Evolutionary conservation across 2,329 filamentous ascomycete genomes (phyloP), one percentile per base, ranked within the genome.

Genomic region (Westerdykella sp.): DNA sequence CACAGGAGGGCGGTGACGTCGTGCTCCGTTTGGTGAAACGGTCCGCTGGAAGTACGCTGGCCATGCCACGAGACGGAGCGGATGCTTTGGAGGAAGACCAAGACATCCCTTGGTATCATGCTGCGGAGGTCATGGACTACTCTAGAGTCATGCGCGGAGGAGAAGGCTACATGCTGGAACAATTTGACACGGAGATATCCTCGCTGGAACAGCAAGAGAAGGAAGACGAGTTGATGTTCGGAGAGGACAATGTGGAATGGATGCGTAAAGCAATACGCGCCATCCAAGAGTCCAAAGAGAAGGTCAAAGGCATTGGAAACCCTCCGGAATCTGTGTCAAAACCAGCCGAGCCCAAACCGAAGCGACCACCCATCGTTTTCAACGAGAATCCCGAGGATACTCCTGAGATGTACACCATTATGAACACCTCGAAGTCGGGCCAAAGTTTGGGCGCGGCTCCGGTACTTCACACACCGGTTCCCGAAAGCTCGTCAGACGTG

Each of bases 61-160:
- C 91, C 2, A 74, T 98, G 51, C 93, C 93, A 10, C 79, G 85
- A 51, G 91, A 96, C 63, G 83, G 84, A 4, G 80, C 81, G 2
- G 85, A 93, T 51, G 75, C 80, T 3, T 73, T 88, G 22, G 77
- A 77, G 23, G 76, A 79, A 15, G 79, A 79, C 7, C 82, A 91
- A 40, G 85, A 90, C 57, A 80, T 97, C 30, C 93, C 93, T 0
- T 98, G 93, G 93, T 88, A 94, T 65, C 89, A 93, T 68, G 88
- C 87, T 5, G 89, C 88, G 9, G 94, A 95, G 57, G 89, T 95
- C 30, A 78, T 94, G 62, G 93, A 98, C 63, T 98, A 96, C 66
- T 88, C 90, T 13, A 81, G 90, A 32, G 84, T 97, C 43, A 95
- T 98, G 87, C 95, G 91, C 63, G 93, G 90, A 6, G 91, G 87